Percentiles rank a stretch among this genome's conserved stretches.
These are phyloP conservation scores for Suillus weaverae DNA, from an alignment of 768 basidiomycete species.

Conservation along the genomic window DNA sequence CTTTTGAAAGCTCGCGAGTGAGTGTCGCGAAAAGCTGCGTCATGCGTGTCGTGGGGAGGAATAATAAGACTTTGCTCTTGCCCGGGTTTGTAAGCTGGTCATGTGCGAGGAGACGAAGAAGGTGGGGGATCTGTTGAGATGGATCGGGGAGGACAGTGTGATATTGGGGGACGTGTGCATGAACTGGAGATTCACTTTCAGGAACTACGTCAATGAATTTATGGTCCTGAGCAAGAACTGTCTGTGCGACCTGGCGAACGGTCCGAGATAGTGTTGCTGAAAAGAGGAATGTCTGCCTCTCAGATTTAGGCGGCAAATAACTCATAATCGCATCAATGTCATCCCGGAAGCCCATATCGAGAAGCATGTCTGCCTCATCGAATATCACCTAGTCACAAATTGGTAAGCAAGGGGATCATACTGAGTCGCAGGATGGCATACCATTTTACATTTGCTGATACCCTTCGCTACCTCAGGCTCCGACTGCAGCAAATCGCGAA, in stretches of 20 bases:
- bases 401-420: constrained; percentile 6
- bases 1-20: constrained; percentile 47
- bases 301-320: constrained; percentile 57
- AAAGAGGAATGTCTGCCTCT: constrained; percentile 90
- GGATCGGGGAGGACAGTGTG: constrained; percentile 70
- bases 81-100: constrained; percentile 77
- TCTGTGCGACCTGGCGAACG: constrained; percentile 69
- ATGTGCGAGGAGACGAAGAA: constrained; percentile 78
- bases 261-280: constrained; percentile 79
- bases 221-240: constrained; percentile 60
- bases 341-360: constrained; percentile 90
- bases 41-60: constrained; percentile 83
- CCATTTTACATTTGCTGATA: constrained; percentile 57
- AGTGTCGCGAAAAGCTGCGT: constrained; percentile 73
- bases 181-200: constrained; percentile 53
- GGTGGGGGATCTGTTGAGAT: constrained; percentile 72
- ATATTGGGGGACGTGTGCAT: constrained; percentile 79
- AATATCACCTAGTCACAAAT: constrained; percentile 65
- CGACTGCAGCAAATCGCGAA: constrained; percentile 68
- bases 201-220: constrained; percentile 72
- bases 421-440: constrained; percentile 34
- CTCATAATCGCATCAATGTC: constrained; percentile 75
- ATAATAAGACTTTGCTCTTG: constrained; percentile 75
- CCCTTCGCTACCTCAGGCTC: constrained; percentile 55
- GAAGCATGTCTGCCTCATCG: constrained; percentile 89